Percentiles rank a stretch among this genome's conserved stretches.
Conservation (phyloP, 768 basidiomycete genomes). For the Panaeolus cyanescens region DNA sequence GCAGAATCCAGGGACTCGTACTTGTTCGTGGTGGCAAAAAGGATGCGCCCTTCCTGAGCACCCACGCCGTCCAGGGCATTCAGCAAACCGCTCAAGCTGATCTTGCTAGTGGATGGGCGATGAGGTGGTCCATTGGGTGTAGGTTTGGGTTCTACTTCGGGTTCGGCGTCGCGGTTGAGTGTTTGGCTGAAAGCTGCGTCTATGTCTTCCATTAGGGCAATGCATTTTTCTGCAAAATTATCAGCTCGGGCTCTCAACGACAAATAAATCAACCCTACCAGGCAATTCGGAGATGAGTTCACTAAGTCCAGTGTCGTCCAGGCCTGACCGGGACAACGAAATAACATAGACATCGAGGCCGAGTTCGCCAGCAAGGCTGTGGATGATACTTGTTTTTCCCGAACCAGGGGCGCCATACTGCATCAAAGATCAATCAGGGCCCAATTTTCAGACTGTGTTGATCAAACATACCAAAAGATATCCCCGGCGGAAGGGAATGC, state of each 20-base stretch:
- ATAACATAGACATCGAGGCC: constrained; percentile 74
- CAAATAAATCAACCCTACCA: constrained; percentile 23
- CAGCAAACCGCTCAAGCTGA: constrained; percentile 57
- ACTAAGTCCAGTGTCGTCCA: constrained; percentile 64
- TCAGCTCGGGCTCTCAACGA: constrained; percentile 7
- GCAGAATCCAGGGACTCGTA: constrained; percentile 72
- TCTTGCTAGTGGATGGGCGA: constrained; percentile 4
- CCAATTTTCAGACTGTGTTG: not conserved
- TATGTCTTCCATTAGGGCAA: constrained; percentile 84
- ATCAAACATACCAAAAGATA: constrained; percentile 53
- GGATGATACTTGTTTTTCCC: constrained; percentile 80
- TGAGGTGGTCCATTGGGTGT: constrained; percentile 11
- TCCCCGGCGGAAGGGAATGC: constrained; percentile 81
- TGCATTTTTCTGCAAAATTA: constrained; percentile 48
- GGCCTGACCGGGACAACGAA: constrained; percentile 59
- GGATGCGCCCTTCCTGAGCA: constrained; percentile 80
- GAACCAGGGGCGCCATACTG: constrained; percentile 73
- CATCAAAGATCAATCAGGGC: not conserved
- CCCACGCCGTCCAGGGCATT: constrained; percentile 81
- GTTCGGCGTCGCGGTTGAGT: constrained; percentile 39
- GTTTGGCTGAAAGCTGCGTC: constrained; percentile 68
- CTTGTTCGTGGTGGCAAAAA: constrained; percentile 81
- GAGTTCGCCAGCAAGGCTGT: constrained; percentile 77
- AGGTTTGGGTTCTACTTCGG: constrained; percentile 13
- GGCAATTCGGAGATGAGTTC: constrained; percentile 65